Evolutionary conservation across 2,329 filamentous ascomycete genomes (phyloP).

Genomic region (Curvularia sp.): DNA sequence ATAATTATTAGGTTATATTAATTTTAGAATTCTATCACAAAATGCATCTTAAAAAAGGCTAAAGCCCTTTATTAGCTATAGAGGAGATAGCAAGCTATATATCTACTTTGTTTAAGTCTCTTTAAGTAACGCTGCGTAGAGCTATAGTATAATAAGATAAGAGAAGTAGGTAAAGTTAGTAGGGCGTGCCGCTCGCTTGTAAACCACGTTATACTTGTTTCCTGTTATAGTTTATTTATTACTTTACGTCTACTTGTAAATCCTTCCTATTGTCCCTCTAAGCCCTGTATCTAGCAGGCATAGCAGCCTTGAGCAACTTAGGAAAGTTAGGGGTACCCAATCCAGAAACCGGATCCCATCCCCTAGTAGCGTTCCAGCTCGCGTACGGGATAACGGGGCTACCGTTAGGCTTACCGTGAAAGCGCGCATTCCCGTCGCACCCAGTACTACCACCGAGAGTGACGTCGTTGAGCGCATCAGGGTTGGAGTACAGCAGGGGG

Average conservation of each 20-base stretch:
- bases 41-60: too few relatives aligned
- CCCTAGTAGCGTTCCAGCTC: conserved; percentile 41
- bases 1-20: too few relatives aligned
- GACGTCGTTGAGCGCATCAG: conserved; percentile 59
- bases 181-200: not conserved
- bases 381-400: conserved; percentile 44
- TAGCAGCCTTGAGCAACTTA: conserved; percentile 39
- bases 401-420: conserved; percentile 36
- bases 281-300: conserved; percentile 33
- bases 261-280: conserved; percentile 9
- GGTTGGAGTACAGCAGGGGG: conserved; percentile 62
- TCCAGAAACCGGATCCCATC: conserved; percentile 49
- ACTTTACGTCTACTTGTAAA: not conserved
- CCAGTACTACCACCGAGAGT: conserved; percentile 47
- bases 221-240: not conserved
- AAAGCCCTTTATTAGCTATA: too few relatives aligned
- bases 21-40: too few relatives aligned
- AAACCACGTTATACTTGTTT: not conserved
- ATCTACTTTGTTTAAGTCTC: not conserved
- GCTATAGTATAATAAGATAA: not conserved
- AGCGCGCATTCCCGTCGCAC: conserved; percentile 44
- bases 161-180: not conserved
- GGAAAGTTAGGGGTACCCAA: conserved; percentile 43
- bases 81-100: not conserved
- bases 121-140: not conserved